Evolutionary conservation across 2,329 filamentous ascomycete genomes (phyloP).

Genomic region (Paraconiothyrium sp.): DNA sequence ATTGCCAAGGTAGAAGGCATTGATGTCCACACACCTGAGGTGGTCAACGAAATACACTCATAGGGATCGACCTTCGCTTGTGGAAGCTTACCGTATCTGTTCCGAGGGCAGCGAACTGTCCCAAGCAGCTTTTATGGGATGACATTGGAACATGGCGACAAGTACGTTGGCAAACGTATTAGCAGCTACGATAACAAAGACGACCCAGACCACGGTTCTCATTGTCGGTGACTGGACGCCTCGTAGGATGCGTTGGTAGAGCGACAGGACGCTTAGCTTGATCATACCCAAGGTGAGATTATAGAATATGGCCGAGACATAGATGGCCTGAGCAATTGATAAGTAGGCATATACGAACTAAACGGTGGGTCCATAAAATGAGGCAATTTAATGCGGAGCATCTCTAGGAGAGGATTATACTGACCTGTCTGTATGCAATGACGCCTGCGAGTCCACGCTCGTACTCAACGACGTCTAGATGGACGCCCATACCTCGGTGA

Average conservation of each 20-base stretch:
- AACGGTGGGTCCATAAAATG: too few species aligned
- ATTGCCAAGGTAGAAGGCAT: conserved; percentile 38
- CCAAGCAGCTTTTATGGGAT: conserved; percentile 33
- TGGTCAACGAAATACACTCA: conserved; percentile 1
- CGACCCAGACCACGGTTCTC: conserved; percentile 22
- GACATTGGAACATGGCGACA: conserved; percentile 33
- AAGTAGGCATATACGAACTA: neutral
- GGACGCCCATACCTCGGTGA: conserved; percentile 43
- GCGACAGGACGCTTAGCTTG: conserved; percentile 58
- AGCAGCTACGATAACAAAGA: conserved; percentile 45
- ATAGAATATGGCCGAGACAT: conserved; percentile 56
- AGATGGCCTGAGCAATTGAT: conserved; percentile 50
- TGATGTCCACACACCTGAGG: conserved; percentile 31
- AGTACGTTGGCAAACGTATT: conserved; percentile 34
- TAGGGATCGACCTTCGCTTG: neutral
- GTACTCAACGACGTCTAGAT: conserved; percentile 38
- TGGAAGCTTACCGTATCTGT: conserved; percentile 19
- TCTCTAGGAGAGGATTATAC: neutral
- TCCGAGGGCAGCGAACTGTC: conserved; percentile 23
- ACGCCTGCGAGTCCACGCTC: conserved; percentile 28
- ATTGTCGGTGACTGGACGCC: conserved; percentile 26
- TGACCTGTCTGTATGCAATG: conserved; percentile 36
- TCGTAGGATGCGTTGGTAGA: conserved; percentile 47
- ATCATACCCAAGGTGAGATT: conserved; percentile 58
- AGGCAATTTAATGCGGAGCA: neutral